Conservation (phyloP, 1,284 basidiomycete genomes). For the Singerocomus inundabilis region DNA sequence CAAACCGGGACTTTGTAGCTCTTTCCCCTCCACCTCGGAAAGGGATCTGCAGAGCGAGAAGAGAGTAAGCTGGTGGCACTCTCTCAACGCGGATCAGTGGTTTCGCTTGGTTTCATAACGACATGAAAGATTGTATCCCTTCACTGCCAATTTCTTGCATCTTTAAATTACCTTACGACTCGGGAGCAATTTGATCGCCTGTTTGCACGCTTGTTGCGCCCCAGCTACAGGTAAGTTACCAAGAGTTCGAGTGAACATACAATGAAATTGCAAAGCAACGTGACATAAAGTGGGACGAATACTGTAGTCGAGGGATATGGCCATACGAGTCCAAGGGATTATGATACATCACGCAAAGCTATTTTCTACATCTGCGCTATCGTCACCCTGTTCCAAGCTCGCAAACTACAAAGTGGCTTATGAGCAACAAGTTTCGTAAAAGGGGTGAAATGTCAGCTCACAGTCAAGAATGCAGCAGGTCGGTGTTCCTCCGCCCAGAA, state of each 20-base stretch:
- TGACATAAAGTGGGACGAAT: conserved; percentile 4
- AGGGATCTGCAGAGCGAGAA: conserved; percentile 10
- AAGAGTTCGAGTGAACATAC: neutral
- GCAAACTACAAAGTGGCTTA: conserved; percentile 58
- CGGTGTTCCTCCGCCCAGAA: conserved; percentile 98
- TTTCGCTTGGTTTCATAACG: conserved; percentile 33
- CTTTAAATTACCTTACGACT: neutral
- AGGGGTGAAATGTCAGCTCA: conserved; percentile 39
- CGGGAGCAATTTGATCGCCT: too few species aligned
- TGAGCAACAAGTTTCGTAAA: conserved; percentile 2
- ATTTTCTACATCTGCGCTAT: conserved; percentile 90
- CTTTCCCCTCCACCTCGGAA: conserved; percentile 33
- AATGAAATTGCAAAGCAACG: conserved; percentile 6
- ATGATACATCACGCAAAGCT: conserved; percentile 59
- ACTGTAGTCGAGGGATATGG: neutral
- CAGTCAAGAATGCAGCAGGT: conserved; percentile 86
- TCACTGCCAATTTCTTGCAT: conserved; percentile 16
- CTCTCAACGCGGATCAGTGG: conserved; percentile 23
- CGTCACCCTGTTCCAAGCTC: conserved; percentile 79
- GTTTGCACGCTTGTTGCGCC: neutral
- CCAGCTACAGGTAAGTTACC: neutral
- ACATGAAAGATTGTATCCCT: conserved; percentile 18
- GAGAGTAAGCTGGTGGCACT: conserved; percentile 12
- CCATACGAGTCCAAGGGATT: neutral
- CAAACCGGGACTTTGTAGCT: conserved; percentile 26